Evolutionary conservation across 371 early-diverging fungal species (phyloP).

Genomic region (Basidiobolus meristosporus): DNA sequence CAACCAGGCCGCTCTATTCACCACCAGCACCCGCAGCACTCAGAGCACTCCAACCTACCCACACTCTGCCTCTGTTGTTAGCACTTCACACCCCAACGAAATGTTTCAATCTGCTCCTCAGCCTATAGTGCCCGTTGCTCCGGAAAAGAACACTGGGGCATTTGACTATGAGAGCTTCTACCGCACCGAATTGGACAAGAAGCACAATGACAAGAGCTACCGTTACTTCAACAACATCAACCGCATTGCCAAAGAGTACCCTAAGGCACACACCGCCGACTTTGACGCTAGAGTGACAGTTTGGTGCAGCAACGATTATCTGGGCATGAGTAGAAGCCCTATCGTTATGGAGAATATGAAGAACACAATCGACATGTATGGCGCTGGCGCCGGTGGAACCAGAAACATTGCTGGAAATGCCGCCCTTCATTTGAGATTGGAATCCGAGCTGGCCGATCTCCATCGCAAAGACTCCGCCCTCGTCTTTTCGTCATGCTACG

Average conservation of each 20-base stretch:
- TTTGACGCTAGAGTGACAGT: conserved; percentile 79
- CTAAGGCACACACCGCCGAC: conserved; percentile 82
- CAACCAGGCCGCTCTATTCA: no score
- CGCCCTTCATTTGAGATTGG: conserved; percentile 82
- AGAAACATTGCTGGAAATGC: conserved; percentile 98
- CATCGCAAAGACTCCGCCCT: conserved; percentile 86
- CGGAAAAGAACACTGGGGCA: conserved; percentile 18
- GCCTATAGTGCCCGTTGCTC: conserved; percentile 13
- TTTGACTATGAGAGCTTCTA: conserved; percentile 86
- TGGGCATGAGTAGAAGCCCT: conserved; percentile 86
- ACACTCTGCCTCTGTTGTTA: background rate
- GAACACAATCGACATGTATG: conserved; percentile 81
- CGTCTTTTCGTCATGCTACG: conserved; percentile 95
- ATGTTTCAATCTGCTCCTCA: no score
- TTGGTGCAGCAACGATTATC: conserved; percentile 97
- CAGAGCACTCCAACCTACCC: background rate
- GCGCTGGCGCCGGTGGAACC: conserved; percentile 98
- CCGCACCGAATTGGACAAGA: conserved; percentile 69
- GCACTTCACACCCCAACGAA: background rate
- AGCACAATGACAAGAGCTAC: conserved; percentile 90
- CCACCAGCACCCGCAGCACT: no score
- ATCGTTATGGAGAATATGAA: conserved; percentile 78
- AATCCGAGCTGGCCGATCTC: conserved; percentile 75
- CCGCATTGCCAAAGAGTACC: conserved; percentile 80
- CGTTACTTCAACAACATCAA: conserved; percentile 98